A percentile compares a stretch with the other conserved stretches of the same genome.
Conservation (phyloP, 2,329 filamentous ascomycete genomes). For the Fusarium zealandicum region DNA sequence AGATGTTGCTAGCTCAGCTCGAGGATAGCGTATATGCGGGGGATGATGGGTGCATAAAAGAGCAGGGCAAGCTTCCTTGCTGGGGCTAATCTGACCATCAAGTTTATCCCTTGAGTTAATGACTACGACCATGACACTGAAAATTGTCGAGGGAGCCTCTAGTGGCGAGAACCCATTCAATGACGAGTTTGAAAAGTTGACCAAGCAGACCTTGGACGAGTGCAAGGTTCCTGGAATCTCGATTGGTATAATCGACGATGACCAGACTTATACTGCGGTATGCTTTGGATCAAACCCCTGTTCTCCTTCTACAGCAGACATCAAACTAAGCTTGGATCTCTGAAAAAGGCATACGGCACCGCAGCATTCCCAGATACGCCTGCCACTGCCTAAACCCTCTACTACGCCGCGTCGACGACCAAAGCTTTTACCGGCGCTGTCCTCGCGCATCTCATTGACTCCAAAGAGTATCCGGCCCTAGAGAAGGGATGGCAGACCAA, state of each 20-base stretch:
- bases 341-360: slow-evolving; percentile 40
- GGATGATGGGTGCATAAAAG: no score
- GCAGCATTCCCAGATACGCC: slow-evolving; percentile 48
- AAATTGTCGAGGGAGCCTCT: not conserved
- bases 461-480: slow-evolving; percentile 42
- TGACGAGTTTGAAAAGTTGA: slow-evolving; percentile 7
- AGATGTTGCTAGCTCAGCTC: not conserved
- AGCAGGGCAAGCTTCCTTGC: no score
- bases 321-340: not conserved
- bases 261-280: slow-evolving; percentile 39
- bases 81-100: no score
- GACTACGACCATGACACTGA: not conserved
- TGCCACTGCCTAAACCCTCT: slow-evolving; percentile 57
- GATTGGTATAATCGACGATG: slow-evolving; percentile 40
- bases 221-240: slow-evolving; percentile 42
- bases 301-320: not conserved
- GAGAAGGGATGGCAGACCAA: slow-evolving; percentile 55
- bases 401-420: slow-evolving; percentile 62
- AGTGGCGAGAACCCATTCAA: slow-evolving; percentile 3
- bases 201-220: slow-evolving; percentile 25
- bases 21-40: no score
- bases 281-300: not conserved
- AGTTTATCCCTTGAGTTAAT: no score
- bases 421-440: slow-evolving; percentile 62
- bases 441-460: slow-evolving; percentile 58